phyloP scores from a whole-genome alignment of 1,139 yeast genomes.

The Yamadazyma diospyri region DNA sequence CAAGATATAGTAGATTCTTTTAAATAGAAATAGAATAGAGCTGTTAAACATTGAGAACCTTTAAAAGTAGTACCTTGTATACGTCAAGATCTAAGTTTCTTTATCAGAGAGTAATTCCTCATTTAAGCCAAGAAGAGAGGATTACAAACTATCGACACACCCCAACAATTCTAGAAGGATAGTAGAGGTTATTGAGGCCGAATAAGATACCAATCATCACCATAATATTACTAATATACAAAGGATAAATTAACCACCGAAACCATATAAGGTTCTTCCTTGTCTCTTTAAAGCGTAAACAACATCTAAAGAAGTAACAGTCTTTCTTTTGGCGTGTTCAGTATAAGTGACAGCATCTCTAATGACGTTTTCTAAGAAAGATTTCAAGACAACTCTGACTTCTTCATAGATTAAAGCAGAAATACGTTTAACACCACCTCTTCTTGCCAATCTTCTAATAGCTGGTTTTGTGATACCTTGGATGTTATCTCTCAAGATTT shows the following conservation, averaged over 20 bases:
- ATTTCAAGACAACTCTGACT: conserved; percentile 94
- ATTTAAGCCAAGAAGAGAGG: too few species aligned
- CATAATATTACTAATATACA: conserved; percentile 12
- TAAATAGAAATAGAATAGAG: too few species aligned
- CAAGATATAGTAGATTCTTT: too few species aligned
- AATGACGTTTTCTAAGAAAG: conserved; percentile 94
- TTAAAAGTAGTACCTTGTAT: too few species aligned
- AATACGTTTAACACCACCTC: conserved; percentile 99
- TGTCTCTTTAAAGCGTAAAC: conserved; percentile 99
- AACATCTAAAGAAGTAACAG: conserved; percentile 97
- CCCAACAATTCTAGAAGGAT: too few species aligned
- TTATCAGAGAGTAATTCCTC: too few species aligned
- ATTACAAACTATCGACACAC: too few species aligned
- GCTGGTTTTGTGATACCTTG: conserved; percentile 99
- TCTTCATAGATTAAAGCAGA: conserved; percentile 98
- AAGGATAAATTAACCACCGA: conserved; percentile 76
- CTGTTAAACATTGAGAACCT: too few species aligned
- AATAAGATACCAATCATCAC: conserved; percentile 9
- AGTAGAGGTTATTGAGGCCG: too few species aligned
- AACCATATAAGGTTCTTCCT: conserved; percentile 99
- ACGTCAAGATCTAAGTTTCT: too few species aligned
- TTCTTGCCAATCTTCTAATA: conserved; percentile 99
- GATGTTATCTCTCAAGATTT: conserved; percentile 98
- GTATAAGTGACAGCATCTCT: conserved; percentile 99
- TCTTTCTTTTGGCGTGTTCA: conserved; percentile 99